Base-by-base conservation (phyloP, 2,329 filamentous ascomycete species). In the Orbilia brochopaga region DNA sequence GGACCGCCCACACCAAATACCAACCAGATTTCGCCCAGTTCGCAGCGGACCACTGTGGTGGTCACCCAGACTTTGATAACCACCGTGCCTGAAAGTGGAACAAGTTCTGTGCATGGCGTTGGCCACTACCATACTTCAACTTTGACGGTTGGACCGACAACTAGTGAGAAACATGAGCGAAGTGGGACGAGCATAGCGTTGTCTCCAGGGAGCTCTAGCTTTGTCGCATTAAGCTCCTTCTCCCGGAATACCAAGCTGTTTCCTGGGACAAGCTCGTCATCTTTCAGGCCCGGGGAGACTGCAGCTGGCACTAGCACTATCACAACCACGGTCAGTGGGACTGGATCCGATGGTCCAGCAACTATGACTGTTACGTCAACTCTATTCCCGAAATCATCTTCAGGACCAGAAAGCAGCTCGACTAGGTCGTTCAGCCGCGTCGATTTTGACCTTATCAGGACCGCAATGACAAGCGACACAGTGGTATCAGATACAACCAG, bases 361-460 rank as follows among this genome's bases (percentile, higher is more conserved):
- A 57, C 57, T 37, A 30, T 17, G 21, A 69, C 57, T 2, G 64
- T 57, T n/a, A 69, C 64, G 4, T 50, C 61, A n/a, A 52, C 56
- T 0, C 61, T 69, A 21, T 69, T 37, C 48, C 19, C 64, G 17
- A 4, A 2, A 21, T 21, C 44, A 8, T 46, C 64, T 17, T 32
- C 35, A 7, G 51, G 40, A 4, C 7, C n/a, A 21, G 56, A 23
- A 10, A 48, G 23, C 13, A 23, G 52, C 13, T 55, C 61, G 24
- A 56, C 64, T 0, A 44, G 19, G 3, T 30, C 56, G n/a, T 56
- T 51, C 23, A 27, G 21, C 11, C 44, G 37, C 46, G 35, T 44
- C 48, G 48, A 59, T 23, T 24, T 67, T 55, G 19, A 30, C 6
- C 54, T 55, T 46, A 42, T 44, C 11, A 24, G 10, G 10, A 23